Percentiles rank a stretch among this genome's conserved stretches.
Evolutionary conservation across 768 basidiomycete genomes (phyloP).

Genomic region (Kwoniella dejecticola): DNA sequence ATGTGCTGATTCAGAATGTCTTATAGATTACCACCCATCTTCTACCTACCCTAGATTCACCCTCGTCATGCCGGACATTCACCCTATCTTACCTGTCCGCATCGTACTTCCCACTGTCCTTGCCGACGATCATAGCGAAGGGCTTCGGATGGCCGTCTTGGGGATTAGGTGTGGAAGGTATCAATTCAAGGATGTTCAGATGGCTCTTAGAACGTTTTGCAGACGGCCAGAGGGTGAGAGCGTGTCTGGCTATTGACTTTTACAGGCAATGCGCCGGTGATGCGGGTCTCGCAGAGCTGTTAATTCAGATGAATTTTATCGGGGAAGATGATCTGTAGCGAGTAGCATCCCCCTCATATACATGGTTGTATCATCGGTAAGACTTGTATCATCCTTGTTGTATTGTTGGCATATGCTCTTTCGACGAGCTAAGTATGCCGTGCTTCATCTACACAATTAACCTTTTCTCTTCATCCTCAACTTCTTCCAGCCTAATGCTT

Average conservation of each 20-base stretch:
- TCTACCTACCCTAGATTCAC: conserved; percentile 21
- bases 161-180: conserved; percentile 80
- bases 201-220: conserved; percentile 65
- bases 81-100: conserved; percentile 82
- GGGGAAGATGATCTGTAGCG: conserved; percentile 2
- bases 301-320: conserved; percentile 41
- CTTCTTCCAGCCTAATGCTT: conserved; percentile 9
- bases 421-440: not conserved
- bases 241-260: conserved; percentile 39
- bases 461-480: conserved; percentile 10
- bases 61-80: conserved; percentile 55
- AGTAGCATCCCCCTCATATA: too few species aligned
- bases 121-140: conserved; percentile 73
- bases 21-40: conserved; percentile 39
- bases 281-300: conserved; percentile 27
- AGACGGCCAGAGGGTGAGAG: conserved; percentile 28
- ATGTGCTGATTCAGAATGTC: conserved; percentile 1
- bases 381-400: too few species aligned
- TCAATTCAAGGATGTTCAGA: conserved; percentile 71
- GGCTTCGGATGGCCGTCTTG: conserved; percentile 80
- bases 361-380: too few species aligned
- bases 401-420: too few species aligned
- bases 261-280: conserved; percentile 35
- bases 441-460: not conserved
- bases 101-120: conserved; percentile 73